Evolutionary conservation across 495 filamentous ascomycete species (phyloP).

Genomic region (Talaromyces proteolyticus): DNA sequence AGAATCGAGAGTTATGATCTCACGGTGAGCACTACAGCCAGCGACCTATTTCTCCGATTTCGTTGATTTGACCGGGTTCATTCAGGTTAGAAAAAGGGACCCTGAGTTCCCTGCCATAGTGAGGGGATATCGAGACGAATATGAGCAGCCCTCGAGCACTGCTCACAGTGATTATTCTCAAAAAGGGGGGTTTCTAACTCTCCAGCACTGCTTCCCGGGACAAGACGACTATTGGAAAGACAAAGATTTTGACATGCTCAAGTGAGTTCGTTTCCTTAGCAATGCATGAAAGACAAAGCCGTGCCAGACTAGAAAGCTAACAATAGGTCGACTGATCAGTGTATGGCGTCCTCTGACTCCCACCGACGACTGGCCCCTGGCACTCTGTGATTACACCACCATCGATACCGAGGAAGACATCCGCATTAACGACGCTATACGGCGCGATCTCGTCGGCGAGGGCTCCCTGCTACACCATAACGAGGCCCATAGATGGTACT

Average conservation of each 20-base stretch:
- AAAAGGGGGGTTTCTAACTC: not conserved
- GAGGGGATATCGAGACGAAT: not conserved
- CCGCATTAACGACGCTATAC: not conserved
- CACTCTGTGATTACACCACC: not conserved
- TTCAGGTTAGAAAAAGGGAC: not conserved
- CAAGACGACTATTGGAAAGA: not conserved
- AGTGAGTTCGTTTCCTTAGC: not conserved
- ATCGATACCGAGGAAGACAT: not conserved
- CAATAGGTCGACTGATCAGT: not conserved
- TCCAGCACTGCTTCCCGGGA: not conserved
- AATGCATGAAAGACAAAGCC: not conserved
- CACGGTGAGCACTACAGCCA: not conserved
- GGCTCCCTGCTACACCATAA: not conserved
- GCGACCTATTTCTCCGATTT: not conserved
- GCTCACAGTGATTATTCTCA: not conserved
- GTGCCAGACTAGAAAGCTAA: not conserved
- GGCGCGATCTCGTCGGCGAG: not conserved
- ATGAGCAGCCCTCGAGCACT: not conserved
- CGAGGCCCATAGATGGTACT: not conserved
- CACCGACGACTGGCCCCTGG: not conserved
- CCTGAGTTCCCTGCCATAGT: not conserved
- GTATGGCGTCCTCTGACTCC: not conserved
- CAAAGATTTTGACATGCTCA: not conserved
- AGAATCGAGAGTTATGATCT: not conserved
- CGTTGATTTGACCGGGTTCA: not conserved